A percentile compares a stretch with the other conserved stretches of the same genome.
These are phyloP conservation scores for Zarea fungicola DNA, from an alignment of 2,329 filamentous ascomycete genomes.

Conservation along the genomic window DNA sequence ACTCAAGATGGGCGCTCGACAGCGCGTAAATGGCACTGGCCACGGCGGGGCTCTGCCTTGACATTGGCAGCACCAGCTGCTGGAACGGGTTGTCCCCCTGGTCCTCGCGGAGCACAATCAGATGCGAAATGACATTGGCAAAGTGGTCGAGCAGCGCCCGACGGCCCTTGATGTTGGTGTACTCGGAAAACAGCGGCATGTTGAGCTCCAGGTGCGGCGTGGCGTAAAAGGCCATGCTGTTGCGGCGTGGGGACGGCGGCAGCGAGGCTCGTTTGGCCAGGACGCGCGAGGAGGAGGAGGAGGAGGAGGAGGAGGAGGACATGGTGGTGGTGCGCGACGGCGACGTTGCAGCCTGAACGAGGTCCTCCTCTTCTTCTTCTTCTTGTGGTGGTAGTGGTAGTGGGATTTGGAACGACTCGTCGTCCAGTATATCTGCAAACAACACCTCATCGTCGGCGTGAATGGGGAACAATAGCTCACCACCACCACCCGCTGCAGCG, in stretches of 20 bases:
- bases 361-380: too few relatives aligned
- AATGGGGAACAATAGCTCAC: too few relatives aligned
- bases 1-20: conserved; percentile 77
- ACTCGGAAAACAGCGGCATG: conserved; percentile 51
- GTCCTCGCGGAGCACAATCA: conserved; percentile 62
- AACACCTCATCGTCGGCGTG: too few relatives aligned
- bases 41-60: conserved; percentile 51
- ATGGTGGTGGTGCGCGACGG: neutral
- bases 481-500: too few relatives aligned
- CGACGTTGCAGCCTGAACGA: too few relatives aligned
- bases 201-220: conserved; percentile 42
- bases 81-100: conserved; percentile 59
- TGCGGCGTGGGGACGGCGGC: neutral
- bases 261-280: neutral
- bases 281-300: neutral
- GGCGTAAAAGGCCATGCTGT: conserved; percentile 18
- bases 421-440: too few relatives aligned
- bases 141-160: conserved; percentile 57
- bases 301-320: neutral
- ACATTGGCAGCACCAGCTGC: conserved; percentile 57
- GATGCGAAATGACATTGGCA: conserved; percentile 57
- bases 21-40: conserved; percentile 83
- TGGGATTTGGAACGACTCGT: too few relatives aligned
- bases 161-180: conserved; percentile 48
- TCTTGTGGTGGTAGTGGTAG: too few relatives aligned